Evolutionary conservation across 2,329 filamentous ascomycete species (phyloP).

Genomic region (Thyridium curvatum): DNA sequence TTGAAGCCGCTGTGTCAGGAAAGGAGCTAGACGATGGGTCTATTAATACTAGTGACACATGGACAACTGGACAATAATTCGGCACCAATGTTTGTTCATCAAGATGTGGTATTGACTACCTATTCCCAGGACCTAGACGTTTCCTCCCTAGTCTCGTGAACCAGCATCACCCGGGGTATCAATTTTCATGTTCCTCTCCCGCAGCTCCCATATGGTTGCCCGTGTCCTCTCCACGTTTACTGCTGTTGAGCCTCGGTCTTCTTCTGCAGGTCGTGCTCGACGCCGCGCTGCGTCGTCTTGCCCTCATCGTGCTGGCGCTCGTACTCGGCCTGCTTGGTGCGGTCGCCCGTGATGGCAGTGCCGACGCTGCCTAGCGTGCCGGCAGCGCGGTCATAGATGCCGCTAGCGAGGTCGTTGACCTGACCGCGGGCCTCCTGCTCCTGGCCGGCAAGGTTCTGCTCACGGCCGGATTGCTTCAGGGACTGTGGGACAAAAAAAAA

Average conservation of each 20-base stretch:
- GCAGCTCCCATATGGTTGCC: neutral
- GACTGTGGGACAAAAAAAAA: conserved; percentile 27
- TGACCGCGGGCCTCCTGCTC: conserved; percentile 79
- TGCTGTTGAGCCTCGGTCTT: conserved; percentile 42
- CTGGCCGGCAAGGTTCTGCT: conserved; percentile 77
- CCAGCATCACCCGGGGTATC: neutral
- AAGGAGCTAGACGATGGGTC: too few relatives aligned
- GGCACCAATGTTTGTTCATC: too few relatives aligned
- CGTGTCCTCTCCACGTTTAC: neutral
- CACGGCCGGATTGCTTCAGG: conserved; percentile 65
- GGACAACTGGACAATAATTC: too few relatives aligned
- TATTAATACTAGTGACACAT: too few relatives aligned
- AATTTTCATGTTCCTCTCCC: neutral
- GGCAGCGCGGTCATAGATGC: conserved; percentile 58
- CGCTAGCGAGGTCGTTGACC: conserved; percentile 64
- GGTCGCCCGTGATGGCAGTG: conserved; percentile 68
- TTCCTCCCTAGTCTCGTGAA: too few relatives aligned
- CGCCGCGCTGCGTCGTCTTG: conserved; percentile 74
- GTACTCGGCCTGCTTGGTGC: conserved; percentile 56
- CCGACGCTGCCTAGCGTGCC: conserved; percentile 64
- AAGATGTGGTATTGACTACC: too few relatives aligned
- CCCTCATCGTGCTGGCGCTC: conserved; percentile 69
- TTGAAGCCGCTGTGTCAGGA: too few relatives aligned
- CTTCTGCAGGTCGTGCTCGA: conserved; percentile 75
- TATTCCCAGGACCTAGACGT: too few relatives aligned